phyloP scores from a whole-genome alignment of 805 yeast genomes.

The Wickerhamomyces bisporus region DNA sequence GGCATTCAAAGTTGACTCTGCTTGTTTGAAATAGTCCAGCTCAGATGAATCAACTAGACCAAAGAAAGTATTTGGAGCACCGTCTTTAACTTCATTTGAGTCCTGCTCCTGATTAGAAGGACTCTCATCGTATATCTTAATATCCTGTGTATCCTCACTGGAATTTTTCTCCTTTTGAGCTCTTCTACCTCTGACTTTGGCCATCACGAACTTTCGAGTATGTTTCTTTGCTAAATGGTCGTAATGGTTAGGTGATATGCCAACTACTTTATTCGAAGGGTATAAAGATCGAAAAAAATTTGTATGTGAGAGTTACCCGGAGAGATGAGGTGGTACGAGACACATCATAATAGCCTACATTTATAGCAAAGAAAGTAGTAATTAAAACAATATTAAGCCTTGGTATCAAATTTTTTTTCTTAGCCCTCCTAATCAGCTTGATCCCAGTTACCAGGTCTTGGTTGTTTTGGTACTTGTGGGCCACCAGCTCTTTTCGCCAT shows the following conservation, averaged over 20 bases:
- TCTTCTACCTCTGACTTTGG: slow-evolving; percentile 40
- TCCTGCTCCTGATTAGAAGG: slow-evolving; percentile 12
- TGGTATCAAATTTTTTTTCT: too few species aligned
- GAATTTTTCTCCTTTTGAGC: slow-evolving; percentile 22
- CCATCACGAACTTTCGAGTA: slow-evolving; percentile 11
- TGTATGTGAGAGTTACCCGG: slow-evolving; percentile 3
- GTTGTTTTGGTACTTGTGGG: slow-evolving; percentile 82
- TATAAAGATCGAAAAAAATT: neutral
- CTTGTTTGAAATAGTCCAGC: slow-evolving; percentile 86
- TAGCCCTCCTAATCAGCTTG: slow-evolving; percentile 80
- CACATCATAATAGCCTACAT: neutral
- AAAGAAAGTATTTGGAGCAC: slow-evolving; percentile 51
- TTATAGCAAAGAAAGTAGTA: too few species aligned
- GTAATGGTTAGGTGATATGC: too few species aligned
- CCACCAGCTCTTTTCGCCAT: slow-evolving; percentile 99
- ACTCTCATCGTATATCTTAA: slow-evolving; percentile 5
- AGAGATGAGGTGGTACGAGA: slow-evolving; percentile 5
- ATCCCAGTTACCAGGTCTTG: slow-evolving; percentile 93
- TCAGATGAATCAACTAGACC: slow-evolving; percentile 85
- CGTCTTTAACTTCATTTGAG: slow-evolving; percentile 6
- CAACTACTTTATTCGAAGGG: too few species aligned
- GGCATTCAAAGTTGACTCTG: slow-evolving; percentile 79
- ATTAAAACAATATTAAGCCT: too few species aligned
- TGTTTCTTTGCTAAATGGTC: too few species aligned
- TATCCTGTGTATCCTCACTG: too few species aligned